Evolutionary conservation across 257 asterid species (phyloP).

Genomic region (Gynochthodes officinalis): DNA sequence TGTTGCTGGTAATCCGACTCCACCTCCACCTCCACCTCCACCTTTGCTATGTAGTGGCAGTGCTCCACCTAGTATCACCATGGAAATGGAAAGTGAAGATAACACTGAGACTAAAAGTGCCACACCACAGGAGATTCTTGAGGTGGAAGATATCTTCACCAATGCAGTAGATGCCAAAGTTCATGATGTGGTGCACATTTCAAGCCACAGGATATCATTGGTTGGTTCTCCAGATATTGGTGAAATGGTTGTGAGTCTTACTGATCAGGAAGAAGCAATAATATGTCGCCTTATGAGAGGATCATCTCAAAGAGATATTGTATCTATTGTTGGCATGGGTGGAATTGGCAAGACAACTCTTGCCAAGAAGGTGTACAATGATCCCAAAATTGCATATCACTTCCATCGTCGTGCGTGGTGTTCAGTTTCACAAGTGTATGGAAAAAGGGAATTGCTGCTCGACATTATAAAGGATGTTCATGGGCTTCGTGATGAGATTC

Average conservation of each 20-base stretch:
- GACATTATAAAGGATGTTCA: conserved; percentile 4
- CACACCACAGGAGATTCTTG: background rate
- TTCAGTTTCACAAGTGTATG: conserved; percentile 1
- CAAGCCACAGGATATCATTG: background rate
- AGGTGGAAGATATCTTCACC: background rate
- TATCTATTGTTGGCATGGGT: conserved; percentile 6
- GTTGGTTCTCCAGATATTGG: background rate
- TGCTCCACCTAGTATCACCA: too few relatives aligned
- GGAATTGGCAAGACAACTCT: conserved; percentile 11
- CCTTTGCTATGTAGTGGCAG: too few relatives aligned
- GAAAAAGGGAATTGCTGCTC: conserved; percentile 8
- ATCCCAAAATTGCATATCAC: background rate
- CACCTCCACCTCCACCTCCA: too few relatives aligned
- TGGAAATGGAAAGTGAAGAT: conserved; percentile 33
- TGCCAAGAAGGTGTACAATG: conserved; percentile 7
- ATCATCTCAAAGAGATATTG: background rate
- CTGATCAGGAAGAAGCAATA: conserved; percentile 1
- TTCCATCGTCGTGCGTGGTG: conserved; percentile 9
- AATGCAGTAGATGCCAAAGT: background rate
- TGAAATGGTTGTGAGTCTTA: conserved; percentile 1
- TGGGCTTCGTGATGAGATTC: background rate
- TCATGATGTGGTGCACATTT: background rate
- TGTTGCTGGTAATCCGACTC: too few relatives aligned
- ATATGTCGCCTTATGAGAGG: conserved; percentile 2
- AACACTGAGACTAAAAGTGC: too few relatives aligned